These are phyloP conservation scores for Takashimella tepidaria DNA, from an alignment of 1,284 basidiomycete species.

Conservation along the genomic window DNA sequence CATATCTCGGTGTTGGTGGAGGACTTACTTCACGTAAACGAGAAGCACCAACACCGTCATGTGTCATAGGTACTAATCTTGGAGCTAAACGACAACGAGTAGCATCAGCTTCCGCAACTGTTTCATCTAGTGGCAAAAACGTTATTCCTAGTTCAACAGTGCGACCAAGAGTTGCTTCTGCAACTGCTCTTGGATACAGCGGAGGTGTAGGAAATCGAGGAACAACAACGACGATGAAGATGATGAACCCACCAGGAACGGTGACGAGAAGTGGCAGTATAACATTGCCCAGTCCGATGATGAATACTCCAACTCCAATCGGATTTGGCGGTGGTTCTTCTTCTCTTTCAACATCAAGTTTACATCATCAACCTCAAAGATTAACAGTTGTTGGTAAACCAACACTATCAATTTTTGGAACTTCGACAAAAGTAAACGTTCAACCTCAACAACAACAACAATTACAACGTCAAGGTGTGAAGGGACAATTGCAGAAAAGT, in stretches of 20 bases:
- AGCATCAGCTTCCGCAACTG: constrained; percentile 4
- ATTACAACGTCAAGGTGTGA: constrained; percentile 44
- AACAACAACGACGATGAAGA: neutral
- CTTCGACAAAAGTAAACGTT: constrained; percentile 2
- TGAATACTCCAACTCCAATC: neutral
- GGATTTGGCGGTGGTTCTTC: no score
- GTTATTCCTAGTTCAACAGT: neutral
- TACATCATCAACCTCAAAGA: no score
- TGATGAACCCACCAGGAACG: neutral
- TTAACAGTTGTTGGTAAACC: constrained; percentile 5
- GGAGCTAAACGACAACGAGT: constrained; percentile 16
- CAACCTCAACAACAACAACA: constrained; percentile 3
- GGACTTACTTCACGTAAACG: constrained; percentile 23
- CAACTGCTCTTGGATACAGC: constrained; percentile 5
- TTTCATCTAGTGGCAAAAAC: constrained; percentile 4
- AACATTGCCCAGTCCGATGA: neutral
- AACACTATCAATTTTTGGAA: constrained; percentile 6
- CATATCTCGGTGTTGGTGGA: constrained; percentile 1
- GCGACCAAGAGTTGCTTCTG: constrained; percentile 4
- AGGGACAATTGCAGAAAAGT: constrained; percentile 56
- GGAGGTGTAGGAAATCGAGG: constrained; percentile 1
- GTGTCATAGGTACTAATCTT: constrained; percentile 7
- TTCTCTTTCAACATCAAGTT: no score
- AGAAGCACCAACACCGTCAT: constrained; percentile 39
- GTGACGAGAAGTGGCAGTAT: neutral